Evolutionary conservation across 73 alveolate species (phyloP).

Genomic region (Blepharisma stoltei): DNA sequence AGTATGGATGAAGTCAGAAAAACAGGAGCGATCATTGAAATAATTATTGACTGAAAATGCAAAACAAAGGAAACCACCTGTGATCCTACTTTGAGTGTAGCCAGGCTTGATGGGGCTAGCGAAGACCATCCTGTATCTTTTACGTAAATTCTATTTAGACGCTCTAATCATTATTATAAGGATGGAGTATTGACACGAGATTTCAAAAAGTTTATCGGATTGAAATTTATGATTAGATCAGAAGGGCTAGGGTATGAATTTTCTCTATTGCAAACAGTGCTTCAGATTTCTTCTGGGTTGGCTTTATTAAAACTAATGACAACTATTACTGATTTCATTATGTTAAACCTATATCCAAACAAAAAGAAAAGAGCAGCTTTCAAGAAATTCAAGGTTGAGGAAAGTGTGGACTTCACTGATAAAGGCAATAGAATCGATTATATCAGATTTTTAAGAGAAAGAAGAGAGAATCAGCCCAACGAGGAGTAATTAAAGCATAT

Average conservation of each 20-base stretch:
- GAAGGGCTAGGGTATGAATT: conserved; percentile 7
- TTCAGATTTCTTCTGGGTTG: conserved; percentile 18
- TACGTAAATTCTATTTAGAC: conserved; percentile 7
- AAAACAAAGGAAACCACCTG: not conserved
- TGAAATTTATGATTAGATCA: not conserved
- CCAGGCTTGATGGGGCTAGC: not conserved
- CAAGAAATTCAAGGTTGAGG: conserved; percentile 5
- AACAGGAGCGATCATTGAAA: conserved; percentile 24
- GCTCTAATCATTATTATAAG: not conserved
- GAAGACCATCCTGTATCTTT: not conserved
- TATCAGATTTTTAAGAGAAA: not conserved
- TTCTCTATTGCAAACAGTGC: conserved; percentile 4
- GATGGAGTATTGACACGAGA: not conserved
- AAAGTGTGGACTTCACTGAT: conserved; percentile 17
- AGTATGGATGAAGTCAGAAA: not conserved
- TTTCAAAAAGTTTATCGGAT: not conserved
- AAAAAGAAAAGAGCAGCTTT: not conserved
- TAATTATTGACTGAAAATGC: not conserved
- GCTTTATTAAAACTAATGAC: not conserved
- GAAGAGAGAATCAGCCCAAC: not conserved
- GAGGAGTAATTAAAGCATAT: not conserved
- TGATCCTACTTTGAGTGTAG: not conserved
- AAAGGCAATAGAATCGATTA: conserved; percentile 11
- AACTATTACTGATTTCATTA: not conserved
- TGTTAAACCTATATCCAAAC: conserved; percentile 9